Evolutionary conservation across 164 flowering plant species (phyloP).

Genomic region (Stephania yunnanensis): DNA sequence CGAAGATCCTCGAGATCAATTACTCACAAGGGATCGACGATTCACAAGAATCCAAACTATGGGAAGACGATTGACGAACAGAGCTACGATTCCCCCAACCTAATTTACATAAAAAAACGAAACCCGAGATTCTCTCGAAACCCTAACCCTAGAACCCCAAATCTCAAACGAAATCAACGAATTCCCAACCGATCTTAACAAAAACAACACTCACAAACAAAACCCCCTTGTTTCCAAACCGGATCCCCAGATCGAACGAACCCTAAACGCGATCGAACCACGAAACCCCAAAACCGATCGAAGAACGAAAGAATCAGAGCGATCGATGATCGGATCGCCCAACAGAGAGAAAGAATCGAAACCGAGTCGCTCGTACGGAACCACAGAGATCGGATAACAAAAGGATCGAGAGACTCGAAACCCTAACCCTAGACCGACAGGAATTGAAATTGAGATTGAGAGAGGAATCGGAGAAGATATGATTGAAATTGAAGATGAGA

Average conservation of each 20-base stretch:
- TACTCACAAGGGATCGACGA: neutral
- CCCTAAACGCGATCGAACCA: neutral
- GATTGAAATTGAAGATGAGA: neutral
- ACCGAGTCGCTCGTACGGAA: neutral
- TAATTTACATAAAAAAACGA: slow-evolving; percentile 9
- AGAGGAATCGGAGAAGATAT: slow-evolving; percentile 1
- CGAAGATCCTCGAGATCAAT: neutral
- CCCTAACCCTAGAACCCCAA: slow-evolving; percentile 31
- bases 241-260: slow-evolving; percentile 13
- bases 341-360: slow-evolving; percentile 6
- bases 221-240: slow-evolving; percentile 6
- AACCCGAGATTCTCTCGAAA: slow-evolving; percentile 14
- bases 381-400: slow-evolving; percentile 15
- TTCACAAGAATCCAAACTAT: neutral
- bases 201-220: neutral
- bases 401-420: slow-evolving; percentile 13
- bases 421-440: slow-evolving; percentile 39
- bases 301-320: slow-evolving; percentile 5
- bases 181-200: slow-evolving; percentile 8
- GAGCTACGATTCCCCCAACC: slow-evolving; percentile 9
- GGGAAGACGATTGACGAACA: neutral
- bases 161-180: slow-evolving; percentile 2
- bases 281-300: neutral
- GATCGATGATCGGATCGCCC: slow-evolving; percentile 3
- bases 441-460: slow-evolving; percentile 7